phyloP scores from a whole-genome alignment of 169 alveolate genomes.

The Toxoplasma gondii region DNA sequence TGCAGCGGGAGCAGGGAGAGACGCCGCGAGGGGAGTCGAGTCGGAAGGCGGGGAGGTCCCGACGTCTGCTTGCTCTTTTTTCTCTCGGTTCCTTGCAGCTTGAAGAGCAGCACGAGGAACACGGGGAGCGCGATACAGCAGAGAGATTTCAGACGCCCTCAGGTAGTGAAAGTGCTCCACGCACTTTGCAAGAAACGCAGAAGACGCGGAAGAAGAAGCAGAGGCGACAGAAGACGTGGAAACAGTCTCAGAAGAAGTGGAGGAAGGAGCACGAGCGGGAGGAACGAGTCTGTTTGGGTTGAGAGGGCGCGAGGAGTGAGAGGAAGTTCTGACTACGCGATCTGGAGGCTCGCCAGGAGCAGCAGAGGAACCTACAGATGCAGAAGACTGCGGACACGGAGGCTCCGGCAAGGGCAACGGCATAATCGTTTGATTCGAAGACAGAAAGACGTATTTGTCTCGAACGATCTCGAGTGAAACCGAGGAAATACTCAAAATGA shows the following conservation, averaged over 20 bases:
- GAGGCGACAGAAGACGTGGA: neutral
- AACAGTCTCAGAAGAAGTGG: neutral
- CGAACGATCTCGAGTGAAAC: neutral
- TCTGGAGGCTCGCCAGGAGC: neutral
- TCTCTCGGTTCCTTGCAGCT: neutral
- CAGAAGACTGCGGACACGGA: neutral
- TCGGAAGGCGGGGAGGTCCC: neutral
- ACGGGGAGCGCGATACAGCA: constrained; percentile 13
- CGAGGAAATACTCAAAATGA: neutral
- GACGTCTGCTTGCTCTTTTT: neutral
- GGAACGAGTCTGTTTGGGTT: no score
- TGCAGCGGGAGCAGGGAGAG: no score
- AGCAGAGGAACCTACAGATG: neutral
- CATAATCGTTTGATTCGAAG: neutral
- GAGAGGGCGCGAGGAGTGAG: no score
- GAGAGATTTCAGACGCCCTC: neutral
- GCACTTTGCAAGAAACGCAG: neutral
- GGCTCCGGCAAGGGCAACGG: neutral
- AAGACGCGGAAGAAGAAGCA: neutral
- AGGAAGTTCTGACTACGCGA: no score
- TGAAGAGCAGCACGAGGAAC: neutral
- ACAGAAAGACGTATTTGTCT: neutral
- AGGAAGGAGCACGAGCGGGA: neutral
- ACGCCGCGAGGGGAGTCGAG: no score
- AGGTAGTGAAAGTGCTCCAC: neutral